These are phyloP conservation scores for Groenewaldozyma tartarivorans DNA, from an alignment of 805 yeast species.

Conservation along the genomic window DNA sequence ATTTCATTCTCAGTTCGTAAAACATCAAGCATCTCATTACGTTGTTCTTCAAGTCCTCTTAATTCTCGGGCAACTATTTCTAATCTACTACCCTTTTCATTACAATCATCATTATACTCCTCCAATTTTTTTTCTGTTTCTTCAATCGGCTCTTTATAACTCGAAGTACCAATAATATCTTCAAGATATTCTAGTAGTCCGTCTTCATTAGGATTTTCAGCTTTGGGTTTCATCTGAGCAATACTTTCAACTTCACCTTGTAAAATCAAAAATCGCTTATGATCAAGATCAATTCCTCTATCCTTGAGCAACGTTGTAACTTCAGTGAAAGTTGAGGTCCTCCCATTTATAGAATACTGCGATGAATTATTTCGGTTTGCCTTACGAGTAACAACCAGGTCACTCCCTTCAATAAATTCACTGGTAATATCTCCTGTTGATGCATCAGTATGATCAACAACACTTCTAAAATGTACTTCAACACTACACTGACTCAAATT, in stretches of 20 bases:
- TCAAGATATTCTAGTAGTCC: constrained; percentile 91
- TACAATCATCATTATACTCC: constrained; percentile 66
- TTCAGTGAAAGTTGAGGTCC: constrained; percentile 60
- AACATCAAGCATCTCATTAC: constrained; percentile 59
- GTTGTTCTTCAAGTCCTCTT: constrained; percentile 46
- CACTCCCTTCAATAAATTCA: constrained; percentile 38
- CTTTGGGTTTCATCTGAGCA: constrained; percentile 98
- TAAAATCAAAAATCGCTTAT: constrained; percentile 83
- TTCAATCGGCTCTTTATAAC: constrained; percentile 71
- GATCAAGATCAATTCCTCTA: constrained; percentile 89
- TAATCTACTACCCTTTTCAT: constrained; percentile 72
- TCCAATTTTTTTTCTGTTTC: constrained; percentile 52
- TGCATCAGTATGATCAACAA: constrained; percentile 43
- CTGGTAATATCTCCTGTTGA: constrained; percentile 30
- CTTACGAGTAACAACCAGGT: constrained; percentile 64
- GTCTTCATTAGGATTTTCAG: constrained; percentile 84
- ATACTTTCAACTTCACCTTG: constrained; percentile 98
- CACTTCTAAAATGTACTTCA: constrained; percentile 79
- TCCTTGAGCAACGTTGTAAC: constrained; percentile 66
- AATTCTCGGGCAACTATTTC: constrained; percentile 74
- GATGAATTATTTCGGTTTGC: constrained; percentile 73
- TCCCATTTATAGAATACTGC: constrained; percentile 64
- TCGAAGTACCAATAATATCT: constrained; percentile 92
- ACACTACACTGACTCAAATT: constrained; percentile 71
- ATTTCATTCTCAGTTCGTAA: constrained; percentile 56